Evolutionary conservation across 768 basidiomycete species (phyloP), one percentile per base, ranked within the genome.

Genomic region (Amanita thiersii): DNA sequence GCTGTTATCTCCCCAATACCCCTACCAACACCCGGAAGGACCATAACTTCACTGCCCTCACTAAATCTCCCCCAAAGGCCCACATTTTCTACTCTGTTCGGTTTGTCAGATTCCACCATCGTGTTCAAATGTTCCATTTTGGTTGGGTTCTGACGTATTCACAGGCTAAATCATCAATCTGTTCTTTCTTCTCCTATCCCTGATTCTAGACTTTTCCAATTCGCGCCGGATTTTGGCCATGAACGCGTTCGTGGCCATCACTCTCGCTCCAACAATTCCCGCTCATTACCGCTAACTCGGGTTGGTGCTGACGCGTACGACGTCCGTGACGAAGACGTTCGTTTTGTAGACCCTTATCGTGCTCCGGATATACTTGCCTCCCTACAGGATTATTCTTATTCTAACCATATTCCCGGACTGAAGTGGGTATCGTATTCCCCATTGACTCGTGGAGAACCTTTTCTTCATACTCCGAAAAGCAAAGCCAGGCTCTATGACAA

Each of bases 401-500:
- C 33, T 19, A n/a, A 9, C 34, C n/a, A 15, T 19, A 19, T 43
- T 35, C 24, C 42, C 29, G 17, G 14, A 37, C 34, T 20, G 26
- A 5, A 4, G 18, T 43, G 8, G 34, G 34, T 37, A 23, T 35
- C 26, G 12, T n/a, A n/a, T 37, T 8, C 18, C 20, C 14, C 24
- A 15, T 35, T 26, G 30, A n/a, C 29, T 14, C 42, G 25, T 18
- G 24, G 42, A 43, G 9, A 11, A 10, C 12, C 42, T 14, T 4
- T 43, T n/a, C 48, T 54, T 32, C 51, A 42, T 32, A 5, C 46
- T 59, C 47, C 65, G 53, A 9, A 40, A 49, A 29, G 63, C 65
- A 34, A 57, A 47, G 28, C 61, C 58, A 21, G 60, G 0, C 55
- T 79, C 0, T 68, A 69, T 47, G 58, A 54, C 24, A 72, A 70